A percentile compares a stretch with the other conserved stretches of the same genome.
Evolutionary conservation across 306 rosid species (phyloP).

Genomic region (Boehmeria nivea): DNA sequence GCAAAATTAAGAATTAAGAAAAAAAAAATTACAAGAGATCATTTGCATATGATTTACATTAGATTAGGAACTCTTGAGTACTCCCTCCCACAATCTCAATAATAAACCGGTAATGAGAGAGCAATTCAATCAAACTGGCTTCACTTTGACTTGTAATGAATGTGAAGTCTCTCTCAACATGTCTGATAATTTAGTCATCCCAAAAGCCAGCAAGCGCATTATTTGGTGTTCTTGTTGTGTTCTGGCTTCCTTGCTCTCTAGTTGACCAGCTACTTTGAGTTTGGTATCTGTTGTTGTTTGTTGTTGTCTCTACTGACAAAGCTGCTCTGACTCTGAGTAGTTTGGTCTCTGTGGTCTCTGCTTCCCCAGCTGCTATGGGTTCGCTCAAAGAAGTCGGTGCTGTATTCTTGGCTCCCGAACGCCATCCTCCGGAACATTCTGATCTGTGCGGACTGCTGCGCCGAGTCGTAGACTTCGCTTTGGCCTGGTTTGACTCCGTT

Average conservation of each 20-base stretch:
- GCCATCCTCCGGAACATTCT: slow-evolving; percentile 88
- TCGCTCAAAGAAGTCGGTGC: slow-evolving; percentile 46
- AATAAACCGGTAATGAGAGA: too few relatives aligned
- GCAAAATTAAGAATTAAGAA: slow-evolving; percentile 14
- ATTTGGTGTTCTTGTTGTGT: slow-evolving; percentile 35
- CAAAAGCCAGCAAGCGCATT: slow-evolving; percentile 38
- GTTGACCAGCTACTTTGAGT: slow-evolving; percentile 57
- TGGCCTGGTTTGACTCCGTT: slow-evolving; percentile 93
- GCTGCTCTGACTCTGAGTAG: slow-evolving; percentile 40
- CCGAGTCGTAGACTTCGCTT: slow-evolving; percentile 61
- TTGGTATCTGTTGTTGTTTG: slow-evolving; percentile 31
- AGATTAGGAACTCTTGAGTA: slow-evolving; percentile 18
- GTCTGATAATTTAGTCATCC: slow-evolving; percentile 30
- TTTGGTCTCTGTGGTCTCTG: slow-evolving; percentile 21
- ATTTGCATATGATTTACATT: slow-evolving; percentile 47
- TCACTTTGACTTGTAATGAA: too few relatives aligned
- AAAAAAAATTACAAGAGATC: not conserved
- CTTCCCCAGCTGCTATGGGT: slow-evolving; percentile 72
- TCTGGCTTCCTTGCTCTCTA: slow-evolving; percentile 33
- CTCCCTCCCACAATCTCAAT: too few relatives aligned
- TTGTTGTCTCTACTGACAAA: slow-evolving; percentile 60
- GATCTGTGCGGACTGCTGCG: slow-evolving; percentile 71
- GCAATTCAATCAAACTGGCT: too few relatives aligned
- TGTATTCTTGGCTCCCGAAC: slow-evolving; percentile 68
- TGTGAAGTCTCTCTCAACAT: too few relatives aligned